Percentiles rank a stretch among this genome's conserved stretches.
Evolutionary conservation across 2,329 filamentous ascomycete genomes (phyloP).

Genomic region (Aspergillus transmontanensis): DNA sequence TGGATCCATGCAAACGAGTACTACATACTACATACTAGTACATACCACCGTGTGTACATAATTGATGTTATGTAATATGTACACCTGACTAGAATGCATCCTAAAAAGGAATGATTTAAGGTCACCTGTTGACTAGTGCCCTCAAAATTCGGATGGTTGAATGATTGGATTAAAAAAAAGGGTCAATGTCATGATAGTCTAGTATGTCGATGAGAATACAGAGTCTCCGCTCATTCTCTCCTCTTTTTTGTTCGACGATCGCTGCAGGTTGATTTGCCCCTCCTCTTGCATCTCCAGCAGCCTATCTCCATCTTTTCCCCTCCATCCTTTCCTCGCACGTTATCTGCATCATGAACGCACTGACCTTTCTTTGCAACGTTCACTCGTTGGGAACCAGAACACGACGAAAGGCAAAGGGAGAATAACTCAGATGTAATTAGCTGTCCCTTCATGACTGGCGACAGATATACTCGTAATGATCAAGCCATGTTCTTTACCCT

Average conservation of each 20-base stretch:
- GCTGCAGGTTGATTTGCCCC: slow-evolving; percentile 11
- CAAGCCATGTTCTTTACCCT: neutral
- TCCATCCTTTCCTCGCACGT: slow-evolving; percentile 19
- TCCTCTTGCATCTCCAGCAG: slow-evolving; percentile 7
- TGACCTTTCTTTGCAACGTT: slow-evolving; percentile 13
- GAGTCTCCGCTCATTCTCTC: neutral
- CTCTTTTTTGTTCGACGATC: slow-evolving; percentile 5
- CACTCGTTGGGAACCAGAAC: neutral
- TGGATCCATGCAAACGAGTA: neutral
- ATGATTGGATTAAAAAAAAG: neutral
- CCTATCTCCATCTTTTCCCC: slow-evolving; percentile 21
- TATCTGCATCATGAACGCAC: slow-evolving; percentile 20
- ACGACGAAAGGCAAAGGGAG: neutral
- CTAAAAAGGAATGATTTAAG: neutral
- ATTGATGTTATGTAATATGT: slow-evolving; percentile 3
- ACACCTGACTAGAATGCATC: neutral
- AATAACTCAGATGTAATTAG: neutral
- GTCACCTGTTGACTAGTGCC: neutral
- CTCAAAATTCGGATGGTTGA: neutral
- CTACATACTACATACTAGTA: neutral
- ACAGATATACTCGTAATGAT: neutral
- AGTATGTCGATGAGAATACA: neutral
- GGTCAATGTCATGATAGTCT: neutral
- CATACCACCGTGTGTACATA: neutral
- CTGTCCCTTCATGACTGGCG: neutral